phyloP scores from a whole-genome alignment of 2,329 filamentous ascomycete species.

The Parastagonospora nodorum region DNA sequence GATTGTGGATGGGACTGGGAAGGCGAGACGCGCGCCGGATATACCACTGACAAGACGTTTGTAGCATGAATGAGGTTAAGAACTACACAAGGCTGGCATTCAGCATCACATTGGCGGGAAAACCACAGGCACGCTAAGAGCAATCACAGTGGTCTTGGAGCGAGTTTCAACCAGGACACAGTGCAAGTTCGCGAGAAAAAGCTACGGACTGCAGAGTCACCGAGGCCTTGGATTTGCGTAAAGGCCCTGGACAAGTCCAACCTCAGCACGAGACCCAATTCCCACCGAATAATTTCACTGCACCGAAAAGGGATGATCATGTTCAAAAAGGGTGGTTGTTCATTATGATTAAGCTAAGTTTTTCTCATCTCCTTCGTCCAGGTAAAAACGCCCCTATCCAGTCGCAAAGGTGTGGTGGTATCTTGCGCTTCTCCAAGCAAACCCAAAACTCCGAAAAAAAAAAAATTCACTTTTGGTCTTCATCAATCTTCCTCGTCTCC shows the following conservation, averaged over 20 bases:
- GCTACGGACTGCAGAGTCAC: no score
- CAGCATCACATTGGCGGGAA: no score
- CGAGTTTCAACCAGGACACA: no score
- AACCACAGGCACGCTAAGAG: no score
- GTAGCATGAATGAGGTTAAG: background rate
- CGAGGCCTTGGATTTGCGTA: no score
- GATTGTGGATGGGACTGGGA: slow-evolving; percentile 28
- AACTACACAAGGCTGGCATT: no score
- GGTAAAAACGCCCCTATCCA: background rate
- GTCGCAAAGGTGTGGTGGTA: slow-evolving; percentile 2
- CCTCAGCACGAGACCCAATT: no score
- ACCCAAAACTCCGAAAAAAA: background rate
- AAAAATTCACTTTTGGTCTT: background rate
- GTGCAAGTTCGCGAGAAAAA: no score
- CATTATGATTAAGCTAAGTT: background rate
- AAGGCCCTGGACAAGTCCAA: no score
- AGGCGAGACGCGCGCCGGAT: slow-evolving; percentile 1
- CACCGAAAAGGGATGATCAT: background rate
- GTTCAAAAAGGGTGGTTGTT: background rate
- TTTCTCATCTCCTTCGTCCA: background rate
- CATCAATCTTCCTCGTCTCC: background rate
- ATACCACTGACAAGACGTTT: slow-evolving; percentile 15
- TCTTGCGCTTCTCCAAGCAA: background rate
- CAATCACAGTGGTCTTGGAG: no score
- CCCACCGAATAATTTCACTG: no score